These are phyloP conservation scores for Noccaea bulbosa DNA, from an alignment of 345 rosid species.

Conservation along the genomic window DNA sequence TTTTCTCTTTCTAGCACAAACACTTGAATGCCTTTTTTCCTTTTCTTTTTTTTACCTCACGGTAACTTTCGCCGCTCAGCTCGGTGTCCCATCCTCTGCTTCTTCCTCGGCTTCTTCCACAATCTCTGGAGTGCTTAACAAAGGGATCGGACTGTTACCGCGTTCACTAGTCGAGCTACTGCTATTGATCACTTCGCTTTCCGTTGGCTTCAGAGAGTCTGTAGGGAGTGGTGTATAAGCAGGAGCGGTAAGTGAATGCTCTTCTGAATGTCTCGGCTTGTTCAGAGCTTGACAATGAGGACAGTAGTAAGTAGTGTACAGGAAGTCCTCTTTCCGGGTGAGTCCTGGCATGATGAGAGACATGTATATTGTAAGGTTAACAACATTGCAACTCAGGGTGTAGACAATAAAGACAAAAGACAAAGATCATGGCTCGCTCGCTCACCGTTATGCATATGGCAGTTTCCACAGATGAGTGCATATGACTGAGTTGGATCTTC, in stretches of 20 bases:
- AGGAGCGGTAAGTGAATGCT: constrained; percentile 31
- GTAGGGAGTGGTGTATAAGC: neutral
- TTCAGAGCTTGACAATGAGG: constrained; percentile 87
- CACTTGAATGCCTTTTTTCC: neutral
- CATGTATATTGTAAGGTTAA: neutral
- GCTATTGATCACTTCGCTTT: constrained; percentile 25
- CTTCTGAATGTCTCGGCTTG: constrained; percentile 57
- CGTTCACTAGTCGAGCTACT: constrained; percentile 35
- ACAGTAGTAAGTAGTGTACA: constrained; percentile 74
- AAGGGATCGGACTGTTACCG: constrained; percentile 33
- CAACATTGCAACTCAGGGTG: no score
- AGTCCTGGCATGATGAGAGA: constrained; percentile 60
- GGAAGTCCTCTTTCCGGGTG: constrained; percentile 77
- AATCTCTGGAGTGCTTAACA: constrained; percentile 10
- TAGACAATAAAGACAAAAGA: neutral
- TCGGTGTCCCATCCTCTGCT: constrained; percentile 16
- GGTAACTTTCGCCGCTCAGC: neutral
- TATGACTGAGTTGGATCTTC: constrained; percentile 95
- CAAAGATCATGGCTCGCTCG: constrained; percentile 44
- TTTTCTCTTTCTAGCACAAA: neutral
- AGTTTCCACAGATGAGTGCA: constrained; percentile 94
- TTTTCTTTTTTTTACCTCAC: constrained; percentile 14
- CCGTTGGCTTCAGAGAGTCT: constrained; percentile 25
- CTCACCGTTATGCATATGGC: constrained; percentile 96
- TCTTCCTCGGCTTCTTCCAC: constrained; percentile 14